These are phyloP conservation scores for Diutina catenulata DNA, from an alignment of 1,139 yeast species.

Conservation along the genomic window DNA sequence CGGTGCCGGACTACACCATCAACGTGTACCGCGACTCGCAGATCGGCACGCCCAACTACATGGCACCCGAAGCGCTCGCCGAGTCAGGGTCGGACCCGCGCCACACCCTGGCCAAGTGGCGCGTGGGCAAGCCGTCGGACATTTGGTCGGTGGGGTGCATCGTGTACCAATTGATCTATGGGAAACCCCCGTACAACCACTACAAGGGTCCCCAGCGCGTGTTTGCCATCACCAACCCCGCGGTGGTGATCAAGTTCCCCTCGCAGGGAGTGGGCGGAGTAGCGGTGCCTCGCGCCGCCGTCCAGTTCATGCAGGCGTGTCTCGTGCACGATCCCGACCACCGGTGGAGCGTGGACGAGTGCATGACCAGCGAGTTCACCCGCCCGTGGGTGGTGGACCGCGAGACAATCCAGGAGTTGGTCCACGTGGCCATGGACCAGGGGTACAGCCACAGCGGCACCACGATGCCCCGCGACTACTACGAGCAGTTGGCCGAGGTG, in stretches of 20 bases:
- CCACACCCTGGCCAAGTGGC: slow-evolving; percentile 44
- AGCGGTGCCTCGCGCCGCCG: slow-evolving; percentile 54
- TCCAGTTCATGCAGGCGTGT: slow-evolving; percentile 66
- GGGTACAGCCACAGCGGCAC: slow-evolving; percentile 37
- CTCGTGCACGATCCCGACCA: slow-evolving; percentile 59
- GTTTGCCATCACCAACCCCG: slow-evolving; percentile 80
- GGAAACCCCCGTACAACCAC: slow-evolving; percentile 80
- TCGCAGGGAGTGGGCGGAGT: slow-evolving; percentile 50
- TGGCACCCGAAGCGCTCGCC: slow-evolving; percentile 93
- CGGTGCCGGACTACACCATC: slow-evolving; percentile 85
- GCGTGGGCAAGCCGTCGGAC: slow-evolving; percentile 91
- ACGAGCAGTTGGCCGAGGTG: slow-evolving; percentile 30
- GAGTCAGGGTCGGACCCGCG: slow-evolving; percentile 41
- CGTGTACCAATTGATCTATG: slow-evolving; percentile 89
- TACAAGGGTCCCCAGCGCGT: slow-evolving; percentile 72
- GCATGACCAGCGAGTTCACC: slow-evolving; percentile 48
- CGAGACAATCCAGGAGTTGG: slow-evolving; percentile 54
- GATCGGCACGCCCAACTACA: slow-evolving; percentile 92
- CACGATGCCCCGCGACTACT: slow-evolving; percentile 25
- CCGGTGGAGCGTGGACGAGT: slow-evolving; percentile 54
- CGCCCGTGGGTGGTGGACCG: slow-evolving; percentile 66
- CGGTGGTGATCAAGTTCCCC: slow-evolving; percentile 65
- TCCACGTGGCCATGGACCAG: slow-evolving; percentile 64
- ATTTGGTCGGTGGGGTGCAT: slow-evolving; percentile 98
- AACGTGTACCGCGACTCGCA: slow-evolving; percentile 85